Evolutionary conservation across 2,329 filamentous ascomycete genomes (phyloP).

Genomic region (Daldinia eschscholtzii): DNA sequence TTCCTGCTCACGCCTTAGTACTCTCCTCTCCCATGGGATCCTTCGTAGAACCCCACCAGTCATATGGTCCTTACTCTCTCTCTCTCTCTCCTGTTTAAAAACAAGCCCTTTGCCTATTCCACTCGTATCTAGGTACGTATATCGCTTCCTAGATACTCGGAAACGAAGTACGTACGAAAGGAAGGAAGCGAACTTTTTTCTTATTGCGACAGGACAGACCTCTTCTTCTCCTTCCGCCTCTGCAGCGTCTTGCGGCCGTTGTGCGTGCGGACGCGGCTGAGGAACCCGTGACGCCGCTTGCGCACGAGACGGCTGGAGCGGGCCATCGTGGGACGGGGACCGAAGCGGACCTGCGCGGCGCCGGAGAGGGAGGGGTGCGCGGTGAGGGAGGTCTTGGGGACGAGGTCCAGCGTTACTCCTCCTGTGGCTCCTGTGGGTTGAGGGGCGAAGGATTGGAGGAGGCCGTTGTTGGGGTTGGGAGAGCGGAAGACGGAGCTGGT

Average conservation of each 20-base stretch:
- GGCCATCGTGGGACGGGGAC: constrained; percentile 70
- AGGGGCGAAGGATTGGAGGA: constrained; percentile 41
- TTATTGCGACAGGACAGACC: constrained; percentile 57
- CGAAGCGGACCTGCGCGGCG: constrained; percentile 67
- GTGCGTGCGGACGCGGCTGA: constrained; percentile 63
- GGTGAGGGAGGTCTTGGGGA: constrained; percentile 62
- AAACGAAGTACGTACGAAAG: no score
- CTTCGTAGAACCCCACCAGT: no score
- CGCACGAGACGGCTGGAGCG: constrained; percentile 66
- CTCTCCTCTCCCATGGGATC: no score
- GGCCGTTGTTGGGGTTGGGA: constrained; percentile 45
- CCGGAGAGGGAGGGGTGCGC: constrained; percentile 65
- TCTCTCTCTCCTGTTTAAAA: no score
- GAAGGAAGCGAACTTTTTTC: background rate
- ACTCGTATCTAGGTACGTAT: no score
- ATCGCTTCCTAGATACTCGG: no score
- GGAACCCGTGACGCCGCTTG: constrained; percentile 71
- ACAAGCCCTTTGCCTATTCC: no score
- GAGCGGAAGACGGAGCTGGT: constrained; percentile 48
- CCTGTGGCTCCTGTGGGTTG: constrained; percentile 28
- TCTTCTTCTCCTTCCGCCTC: constrained; percentile 66
- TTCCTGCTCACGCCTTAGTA: background rate
- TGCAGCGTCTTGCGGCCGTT: constrained; percentile 66
- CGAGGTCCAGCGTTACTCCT: constrained; percentile 57
- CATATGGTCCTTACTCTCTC: no score